Evolutionary conservation across 1,284 basidiomycete genomes (phyloP), one percentile per base, ranked within the genome.

Genomic region (Serendipita sp.): DNA sequence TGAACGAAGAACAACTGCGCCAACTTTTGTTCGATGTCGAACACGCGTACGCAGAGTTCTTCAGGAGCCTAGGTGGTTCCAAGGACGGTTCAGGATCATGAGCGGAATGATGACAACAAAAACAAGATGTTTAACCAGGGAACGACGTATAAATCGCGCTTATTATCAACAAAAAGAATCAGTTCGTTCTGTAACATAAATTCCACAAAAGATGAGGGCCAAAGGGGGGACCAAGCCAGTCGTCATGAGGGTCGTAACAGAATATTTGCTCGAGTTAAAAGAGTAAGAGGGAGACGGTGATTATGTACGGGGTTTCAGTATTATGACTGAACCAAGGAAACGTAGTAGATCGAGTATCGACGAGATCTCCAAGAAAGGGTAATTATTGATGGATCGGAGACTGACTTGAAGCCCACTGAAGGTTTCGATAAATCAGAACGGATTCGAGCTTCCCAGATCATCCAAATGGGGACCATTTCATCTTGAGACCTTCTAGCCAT

Each of bases 21-120:
- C 69, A 97, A 91, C 82, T 98, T 68, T 79, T 93, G 4, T 99
- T 98, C 71, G 96, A 99, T 70, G 90, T 98, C 60, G 95, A 99
- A 69, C 86, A 94, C 68, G 94, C 95, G 0, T 99, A 99, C 71
- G 87, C 89, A 13, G 93, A 96, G 73, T 99, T 93, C 77, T 96
- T 95, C 79, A 79, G 89, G 43, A 92, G 91, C 69, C 72, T 95
- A 63, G 83, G 85, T 65, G 78, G 78, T 4, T 65, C 69, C 38
- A 72, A 72, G 55, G 68, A 67, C 34, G 70, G 22, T n/a, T 34
- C 53, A 58, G 17, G 32, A 10, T n/a, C 6, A 49, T 49, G n/a
- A 30, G 17, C 43, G 17, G 17, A 30, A 17, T 22, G 8, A 13
- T 13, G 38, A 13, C 38, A 38, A 13, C 38, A 38, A 38, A 5